Evolutionary conservation across 2,329 filamentous ascomycete species (phyloP).

Genomic region (Pleochaeta shiraiana): DNA sequence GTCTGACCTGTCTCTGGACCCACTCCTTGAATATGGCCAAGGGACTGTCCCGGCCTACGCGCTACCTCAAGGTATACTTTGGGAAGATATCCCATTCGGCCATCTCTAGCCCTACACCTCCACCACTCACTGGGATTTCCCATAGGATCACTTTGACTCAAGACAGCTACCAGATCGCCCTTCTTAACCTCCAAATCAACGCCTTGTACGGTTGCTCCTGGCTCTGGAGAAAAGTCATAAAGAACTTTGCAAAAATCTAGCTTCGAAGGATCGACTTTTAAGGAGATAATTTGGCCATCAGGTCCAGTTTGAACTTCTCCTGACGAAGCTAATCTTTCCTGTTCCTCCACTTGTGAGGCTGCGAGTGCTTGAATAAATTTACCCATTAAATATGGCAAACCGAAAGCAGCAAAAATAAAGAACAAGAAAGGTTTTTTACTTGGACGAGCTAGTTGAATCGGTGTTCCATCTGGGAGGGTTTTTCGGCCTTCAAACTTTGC

Average conservation of each 20-base stretch:
- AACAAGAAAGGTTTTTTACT: slow-evolving; percentile 93
- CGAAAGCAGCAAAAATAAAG: slow-evolving; percentile 86
- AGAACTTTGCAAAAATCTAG: slow-evolving; percentile 91
- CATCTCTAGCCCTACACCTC: slow-evolving; percentile 79
- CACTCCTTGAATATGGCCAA: slow-evolving; percentile 17
- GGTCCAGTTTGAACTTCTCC: slow-evolving; percentile 30
- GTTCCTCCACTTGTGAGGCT: slow-evolving; percentile 64
- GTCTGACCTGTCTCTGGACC: slow-evolving; percentile 25
- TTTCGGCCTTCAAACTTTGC: slow-evolving; percentile 64
- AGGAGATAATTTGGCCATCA: slow-evolving; percentile 22
- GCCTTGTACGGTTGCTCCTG: slow-evolving; percentile 37
- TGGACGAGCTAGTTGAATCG: slow-evolving; percentile 39
- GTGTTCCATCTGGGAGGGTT: slow-evolving; percentile 37
- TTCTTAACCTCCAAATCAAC: slow-evolving; percentile 86
- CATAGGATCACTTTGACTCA: slow-evolving; percentile 79
- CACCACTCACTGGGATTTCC: slow-evolving; percentile 94
- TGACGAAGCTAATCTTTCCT: slow-evolving; percentile 31
- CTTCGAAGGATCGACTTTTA: slow-evolving; percentile 62
- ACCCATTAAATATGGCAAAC: slow-evolving; percentile 88
- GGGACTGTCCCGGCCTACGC: slow-evolving; percentile 26
- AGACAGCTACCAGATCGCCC: slow-evolving; percentile 83
- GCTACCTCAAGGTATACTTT: slow-evolving; percentile 71
- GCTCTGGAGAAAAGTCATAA: slow-evolving; percentile 81
- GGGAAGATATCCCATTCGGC: slow-evolving; percentile 77
- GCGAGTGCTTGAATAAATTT: slow-evolving; percentile 81